Conservation (phyloP, 179 eudicot genomes). For the Beta macrorhiza region DNA sequence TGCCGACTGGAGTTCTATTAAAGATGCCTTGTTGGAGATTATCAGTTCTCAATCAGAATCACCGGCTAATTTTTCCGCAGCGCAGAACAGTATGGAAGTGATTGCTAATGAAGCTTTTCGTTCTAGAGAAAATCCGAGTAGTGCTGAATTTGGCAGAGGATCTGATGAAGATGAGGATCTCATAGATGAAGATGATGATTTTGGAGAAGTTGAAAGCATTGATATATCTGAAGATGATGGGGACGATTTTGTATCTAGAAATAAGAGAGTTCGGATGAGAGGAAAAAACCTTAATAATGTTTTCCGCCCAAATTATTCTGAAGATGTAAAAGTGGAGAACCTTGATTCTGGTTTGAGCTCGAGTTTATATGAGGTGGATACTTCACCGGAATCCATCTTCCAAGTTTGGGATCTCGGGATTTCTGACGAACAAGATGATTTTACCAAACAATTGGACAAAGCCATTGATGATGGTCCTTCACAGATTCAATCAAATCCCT, state of each 20-base stretch:
- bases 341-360: slow-evolving; percentile 34
- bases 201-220: slow-evolving; percentile 31
- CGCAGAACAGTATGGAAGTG: slow-evolving; percentile 14
- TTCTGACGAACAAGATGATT: slow-evolving; percentile 57
- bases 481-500: slow-evolving; percentile 22
- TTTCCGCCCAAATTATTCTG: slow-evolving; percentile 53
- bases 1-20: slow-evolving; percentile 48
- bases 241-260: slow-evolving; percentile 27
- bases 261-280: slow-evolving; percentile 26
- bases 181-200: slow-evolving; percentile 19
- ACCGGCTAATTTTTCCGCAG: slow-evolving; percentile 19
- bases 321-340: slow-evolving; percentile 32
- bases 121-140: slow-evolving; percentile 16
- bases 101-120: slow-evolving; percentile 15
- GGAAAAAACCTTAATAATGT: slow-evolving; percentile 27
- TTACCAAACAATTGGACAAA: slow-evolving; percentile 42
- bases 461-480: slow-evolving; percentile 34
- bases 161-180: slow-evolving; percentile 28
- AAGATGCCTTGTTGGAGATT: slow-evolving; percentile 48
- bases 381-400: slow-evolving; percentile 50
- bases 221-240: slow-evolving; percentile 28
- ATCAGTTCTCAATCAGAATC: slow-evolving; percentile 33
- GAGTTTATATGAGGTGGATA: slow-evolving; percentile 28
- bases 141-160: slow-evolving; percentile 6
- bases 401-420: slow-evolving; percentile 70